Base-by-base conservation (phyloP, 805 yeast genomes). In the Wickerhamiella musiphila region DNA sequence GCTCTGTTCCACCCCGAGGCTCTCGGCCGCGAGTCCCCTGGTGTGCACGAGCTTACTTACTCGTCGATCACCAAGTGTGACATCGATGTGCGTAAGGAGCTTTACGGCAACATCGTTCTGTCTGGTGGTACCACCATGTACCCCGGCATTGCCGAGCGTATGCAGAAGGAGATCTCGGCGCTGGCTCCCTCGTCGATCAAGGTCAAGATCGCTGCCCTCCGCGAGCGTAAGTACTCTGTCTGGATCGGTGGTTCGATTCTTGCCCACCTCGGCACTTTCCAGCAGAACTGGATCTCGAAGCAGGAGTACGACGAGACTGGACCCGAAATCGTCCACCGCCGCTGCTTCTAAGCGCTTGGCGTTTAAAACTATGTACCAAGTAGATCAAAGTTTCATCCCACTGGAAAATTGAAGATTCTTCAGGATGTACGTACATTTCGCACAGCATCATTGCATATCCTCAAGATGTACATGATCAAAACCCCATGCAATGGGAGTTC, bases 261-360 rank as follows among this genome's bases (percentile, higher is more conserved):
- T 65, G 94, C 98, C 48, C 83, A 95, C 40, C 76, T 90, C 62
- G 81, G 94, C 44, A 90, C 98, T 63, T 90, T 90, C 95, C 96
- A 90, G 74, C 96, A 90, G 70, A 86, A 90, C 96, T 90, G 98
- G 98, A 83, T 90, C 79, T 84, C 96, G 60, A 90, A 90, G 76
- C 96, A 90, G 72, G 98, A 90, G 73, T 90, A 90, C 78, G 98
- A 90, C 76, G 98, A 90, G 73, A 81, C 94, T 68, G 98, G 98
- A 60, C 98, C 98, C 57, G 83, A 95, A 45, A 90, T 90, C 61
- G 98, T 90, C 56, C 90, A 78, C 75, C 84, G 78, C 68, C 79
- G 79, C 69, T 78, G 92, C 70, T 78, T 78, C 75, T 77, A 75
- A 72, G 57, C 41, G 17, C n/a, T n/a, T n/a, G n/a, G n/a, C n/a